phyloP scores from a whole-genome alignment of 176 grass and related monocot species.

The Phragmites australis region DNA sequence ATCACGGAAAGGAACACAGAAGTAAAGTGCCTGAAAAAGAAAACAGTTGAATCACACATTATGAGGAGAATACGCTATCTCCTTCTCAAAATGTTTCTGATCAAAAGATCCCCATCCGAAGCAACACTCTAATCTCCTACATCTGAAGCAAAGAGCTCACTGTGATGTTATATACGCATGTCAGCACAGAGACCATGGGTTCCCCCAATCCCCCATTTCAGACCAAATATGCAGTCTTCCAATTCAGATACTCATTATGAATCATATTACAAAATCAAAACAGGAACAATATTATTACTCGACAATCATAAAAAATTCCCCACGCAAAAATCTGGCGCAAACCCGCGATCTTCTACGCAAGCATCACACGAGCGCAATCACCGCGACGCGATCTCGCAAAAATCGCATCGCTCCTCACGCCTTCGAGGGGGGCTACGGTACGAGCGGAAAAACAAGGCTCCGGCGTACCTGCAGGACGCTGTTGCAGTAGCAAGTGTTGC shows the following conservation, averaged over 20 bases:
- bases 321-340: neutral
- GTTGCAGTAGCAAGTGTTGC: constrained; percentile 99
- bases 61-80: neutral
- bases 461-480: constrained; percentile 87
- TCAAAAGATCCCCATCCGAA: neutral
- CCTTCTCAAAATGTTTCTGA: neutral
- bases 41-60: neutral
- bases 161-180: neutral
- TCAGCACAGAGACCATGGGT: neutral
- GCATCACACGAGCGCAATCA: constrained; percentile 6
- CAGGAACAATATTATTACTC: neutral
- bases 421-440: neutral
- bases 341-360: neutral
- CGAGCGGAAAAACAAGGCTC: neutral
- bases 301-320: neutral
- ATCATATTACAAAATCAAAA: neutral
- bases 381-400: constrained; percentile 27
- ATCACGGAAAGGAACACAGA: constrained; percentile 82
- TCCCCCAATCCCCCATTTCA: neutral
- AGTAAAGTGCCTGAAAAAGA: constrained; percentile 71
- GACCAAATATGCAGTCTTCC: neutral
- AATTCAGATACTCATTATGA: neutral
- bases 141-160: neutral
- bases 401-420: neutral
- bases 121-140: neutral